These are phyloP conservation scores for Lotmaria passim DNA, from an alignment of 208 protist genomes.

Conservation along the genomic window DNA sequence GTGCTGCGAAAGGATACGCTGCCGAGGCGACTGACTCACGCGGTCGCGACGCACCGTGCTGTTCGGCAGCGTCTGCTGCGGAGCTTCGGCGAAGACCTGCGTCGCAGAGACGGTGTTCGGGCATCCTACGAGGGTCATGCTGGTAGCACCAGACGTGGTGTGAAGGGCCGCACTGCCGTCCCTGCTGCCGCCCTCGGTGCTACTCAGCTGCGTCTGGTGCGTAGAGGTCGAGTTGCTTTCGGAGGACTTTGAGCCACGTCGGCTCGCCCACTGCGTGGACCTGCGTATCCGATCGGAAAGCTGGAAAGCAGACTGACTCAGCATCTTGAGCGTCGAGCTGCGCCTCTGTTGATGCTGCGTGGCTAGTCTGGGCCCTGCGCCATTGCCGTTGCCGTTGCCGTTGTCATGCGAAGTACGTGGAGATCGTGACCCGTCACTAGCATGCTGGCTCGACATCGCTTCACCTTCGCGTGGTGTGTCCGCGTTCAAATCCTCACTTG, in stretches of 20 bases:
- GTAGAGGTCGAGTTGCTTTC: not conserved
- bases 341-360: not conserved
- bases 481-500: too few relatives aligned
- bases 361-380: too few relatives aligned
- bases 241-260: not conserved
- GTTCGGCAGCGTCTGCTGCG: not conserved
- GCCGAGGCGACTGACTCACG: not conserved
- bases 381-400: too few relatives aligned
- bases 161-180: not conserved
- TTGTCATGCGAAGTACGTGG: not conserved
- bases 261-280: not conserved
- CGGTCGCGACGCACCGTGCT: not conserved
- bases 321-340: conserved; percentile 2
- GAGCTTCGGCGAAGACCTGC: not conserved
- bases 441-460: too few relatives aligned
- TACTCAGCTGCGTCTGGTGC: not conserved
- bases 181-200: not conserved
- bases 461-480: too few relatives aligned
- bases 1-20: not conserved
- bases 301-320: not conserved
- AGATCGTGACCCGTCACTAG: too few relatives aligned
- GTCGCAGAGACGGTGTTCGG: conserved; percentile 4
- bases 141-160: not conserved
- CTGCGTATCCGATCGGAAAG: not conserved
- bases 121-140: not conserved